Evolutionary conservation across 169 alveolate genomes (phyloP).

Genomic region (Plasmodium cynomolgi): DNA sequence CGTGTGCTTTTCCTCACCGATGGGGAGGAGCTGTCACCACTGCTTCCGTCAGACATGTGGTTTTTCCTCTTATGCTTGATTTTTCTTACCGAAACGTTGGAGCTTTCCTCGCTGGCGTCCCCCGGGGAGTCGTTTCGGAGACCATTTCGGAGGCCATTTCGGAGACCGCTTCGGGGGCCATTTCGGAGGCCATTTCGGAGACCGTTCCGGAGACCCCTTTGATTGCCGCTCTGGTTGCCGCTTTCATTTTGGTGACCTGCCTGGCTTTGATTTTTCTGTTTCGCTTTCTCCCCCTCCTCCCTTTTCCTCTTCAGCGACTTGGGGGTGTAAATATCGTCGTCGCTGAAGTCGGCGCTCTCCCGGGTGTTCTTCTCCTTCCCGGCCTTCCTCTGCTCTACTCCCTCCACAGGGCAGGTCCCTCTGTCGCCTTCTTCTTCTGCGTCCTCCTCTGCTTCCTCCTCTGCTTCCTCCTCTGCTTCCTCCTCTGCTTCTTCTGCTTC

Average conservation of each 20-base stretch:
- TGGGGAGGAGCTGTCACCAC: not conserved
- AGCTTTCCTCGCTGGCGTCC: not conserved
- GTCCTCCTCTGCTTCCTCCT: not conserved
- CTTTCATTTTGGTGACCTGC: not conserved
- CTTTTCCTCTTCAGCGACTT: conserved; percentile 30
- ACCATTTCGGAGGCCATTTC: too few species aligned
- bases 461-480: not conserved
- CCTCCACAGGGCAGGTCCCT: not conserved
- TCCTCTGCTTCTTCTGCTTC: not conserved
- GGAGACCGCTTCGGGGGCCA: too few species aligned
- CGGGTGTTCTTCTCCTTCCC: not conserved
- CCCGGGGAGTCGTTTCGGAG: not conserved
- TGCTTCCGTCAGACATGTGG: not conserved
- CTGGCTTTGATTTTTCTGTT: not conserved
- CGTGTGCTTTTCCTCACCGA: not conserved
- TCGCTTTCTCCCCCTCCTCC: conserved; percentile 5
- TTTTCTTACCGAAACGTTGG: not conserved
- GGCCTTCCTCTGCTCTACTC: not conserved
- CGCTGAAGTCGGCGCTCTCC: conserved; percentile 1
- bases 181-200: too few species aligned
- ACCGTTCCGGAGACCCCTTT: not conserved
- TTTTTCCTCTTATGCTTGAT: not conserved
- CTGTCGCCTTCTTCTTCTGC: not conserved
- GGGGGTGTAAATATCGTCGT: conserved; percentile 55
- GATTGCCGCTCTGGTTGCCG: not conserved